Percentiles rank a stretch among this genome's conserved stretches.
Evolutionary conservation across 2,329 filamentous ascomycete genomes (phyloP).

Genomic region (Aureobasidium sp.): DNA sequence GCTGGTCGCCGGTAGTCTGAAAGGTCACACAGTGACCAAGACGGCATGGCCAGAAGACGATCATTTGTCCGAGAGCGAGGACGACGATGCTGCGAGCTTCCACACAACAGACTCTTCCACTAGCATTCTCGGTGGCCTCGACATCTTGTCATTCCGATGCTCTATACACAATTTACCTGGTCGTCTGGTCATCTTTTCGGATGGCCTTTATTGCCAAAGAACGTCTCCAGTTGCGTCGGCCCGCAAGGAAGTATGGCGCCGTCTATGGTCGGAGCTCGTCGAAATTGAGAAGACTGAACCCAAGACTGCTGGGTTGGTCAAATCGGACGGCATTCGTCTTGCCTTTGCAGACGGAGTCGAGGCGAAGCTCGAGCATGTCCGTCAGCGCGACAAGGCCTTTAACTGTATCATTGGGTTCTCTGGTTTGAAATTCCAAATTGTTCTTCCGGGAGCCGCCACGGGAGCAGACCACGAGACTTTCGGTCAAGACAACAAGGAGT

Average conservation of each 20-base stretch:
- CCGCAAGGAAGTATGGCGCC: slow-evolving; percentile 21
- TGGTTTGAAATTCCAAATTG: slow-evolving; percentile 27
- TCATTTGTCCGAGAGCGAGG: neutral
- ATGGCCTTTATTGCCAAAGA: slow-evolving; percentile 22
- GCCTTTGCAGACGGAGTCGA: slow-evolving; percentile 9
- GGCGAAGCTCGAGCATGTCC: slow-evolving; percentile 23
- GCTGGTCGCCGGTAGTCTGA: neutral
- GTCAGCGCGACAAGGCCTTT: slow-evolving; percentile 28
- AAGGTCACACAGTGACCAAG: neutral
- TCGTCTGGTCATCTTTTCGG: slow-evolving; percentile 20
- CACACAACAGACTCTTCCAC: slow-evolving; percentile 18
- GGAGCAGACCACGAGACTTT: neutral
- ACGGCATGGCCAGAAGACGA: neutral
- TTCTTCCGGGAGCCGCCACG: slow-evolving; percentile 13
- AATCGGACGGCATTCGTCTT: neutral
- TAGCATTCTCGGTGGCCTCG: slow-evolving; percentile 17
- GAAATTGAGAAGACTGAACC: slow-evolving; percentile 23
- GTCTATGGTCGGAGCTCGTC: slow-evolving; percentile 20
- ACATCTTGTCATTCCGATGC: slow-evolving; percentile 23
- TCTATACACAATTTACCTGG: slow-evolving; percentile 17
- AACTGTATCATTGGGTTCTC: slow-evolving; percentile 31
- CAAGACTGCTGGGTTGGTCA: slow-evolving; percentile 11
- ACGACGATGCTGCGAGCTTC: slow-evolving; percentile 15
- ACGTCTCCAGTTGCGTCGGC: slow-evolving; percentile 3
- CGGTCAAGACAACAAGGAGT: neutral